Evolutionary conservation across 179 eudicot genomes (phyloP), one percentile per base, ranked within the genome.

Genomic region (Drosera spatulata): DNA sequence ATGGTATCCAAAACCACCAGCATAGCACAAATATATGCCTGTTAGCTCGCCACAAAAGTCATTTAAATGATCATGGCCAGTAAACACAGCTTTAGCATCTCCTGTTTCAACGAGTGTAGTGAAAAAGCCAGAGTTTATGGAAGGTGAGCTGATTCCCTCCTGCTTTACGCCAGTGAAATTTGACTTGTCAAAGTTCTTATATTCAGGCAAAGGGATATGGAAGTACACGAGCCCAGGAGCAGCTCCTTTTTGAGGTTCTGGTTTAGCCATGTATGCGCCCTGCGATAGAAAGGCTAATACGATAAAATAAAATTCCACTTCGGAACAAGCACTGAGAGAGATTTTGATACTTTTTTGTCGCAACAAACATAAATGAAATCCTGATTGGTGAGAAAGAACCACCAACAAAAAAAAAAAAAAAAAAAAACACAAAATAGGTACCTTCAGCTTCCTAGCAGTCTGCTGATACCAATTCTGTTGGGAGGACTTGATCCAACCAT

Each of bases 1-100:
- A 77, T 93, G 99, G 72, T 93, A 93, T 14, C 99, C 99, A 52
- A 93, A 89, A 42, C 99, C 99, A 49, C 99, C 98, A 15, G 81
- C 90, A 65, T 91, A 91, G 56, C 98, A 91, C 61, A 91, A 87
- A 78, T 91, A 59, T 48, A 91, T 82, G 40, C 82, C 79, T 55
- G 63, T 71, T 41, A 82, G 65, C 75, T 82, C 68, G 12, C 98
- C 98, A 64, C 98, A 91, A 65, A 91, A 91, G 70, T 91, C 98
- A 67, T 93, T 93, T 68, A 75, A 49, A 63, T 93, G 99, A 78
- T 93, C 99, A 67, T 93, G 99, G 58, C 99, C 99, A 0, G 71
- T 71, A 65, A 88, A 93, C 50, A 74, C 95, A 41, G 95, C 99
- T 73, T 75, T 84, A 50, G 86, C 93, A 61, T 89, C 93, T 40